Percentiles rank a stretch among this genome's conserved stretches.
These are phyloP conservation scores for Fusarium nurragi DNA, from an alignment of 2,329 filamentous ascomycete genomes.

Conservation along the genomic window DNA sequence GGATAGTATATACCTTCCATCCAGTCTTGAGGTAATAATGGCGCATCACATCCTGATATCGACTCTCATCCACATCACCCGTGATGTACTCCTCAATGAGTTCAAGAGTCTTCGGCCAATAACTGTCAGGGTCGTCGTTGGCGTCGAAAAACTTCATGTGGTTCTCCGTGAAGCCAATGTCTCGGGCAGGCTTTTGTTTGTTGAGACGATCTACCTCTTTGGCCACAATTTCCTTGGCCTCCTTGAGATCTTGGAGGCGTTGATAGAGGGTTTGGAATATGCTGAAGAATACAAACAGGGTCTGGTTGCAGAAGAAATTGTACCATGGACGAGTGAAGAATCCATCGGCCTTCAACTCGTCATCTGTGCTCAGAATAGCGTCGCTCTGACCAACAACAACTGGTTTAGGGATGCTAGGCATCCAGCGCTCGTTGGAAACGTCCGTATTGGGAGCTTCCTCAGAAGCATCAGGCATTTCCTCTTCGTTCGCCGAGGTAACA, in stretches of 20 bases:
- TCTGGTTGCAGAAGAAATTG: conserved; percentile 91
- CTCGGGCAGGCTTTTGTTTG: conserved; percentile 80
- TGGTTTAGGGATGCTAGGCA: conserved; percentile 68
- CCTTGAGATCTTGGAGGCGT: conserved; percentile 84
- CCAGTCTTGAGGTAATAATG: conserved; percentile 91
- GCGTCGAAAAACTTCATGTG: conserved; percentile 79
- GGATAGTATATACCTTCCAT: conserved; percentile 93
- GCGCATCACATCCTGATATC: conserved; percentile 89
- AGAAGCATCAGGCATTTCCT: conserved; percentile 72
- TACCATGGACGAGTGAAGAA: conserved; percentile 83
- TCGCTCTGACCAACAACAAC: conserved; percentile 63
- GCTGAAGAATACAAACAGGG: conserved; percentile 93
- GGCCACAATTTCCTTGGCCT: conserved; percentile 76
- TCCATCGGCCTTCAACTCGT: conserved; percentile 77
- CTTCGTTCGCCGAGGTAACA: conserved; percentile 77
- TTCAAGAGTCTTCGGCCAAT: conserved; percentile 85
- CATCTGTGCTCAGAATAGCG: conserved; percentile 65
- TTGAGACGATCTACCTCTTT: conserved; percentile 78
- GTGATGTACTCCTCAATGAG: conserved; percentile 88
- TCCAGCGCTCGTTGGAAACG: conserved; percentile 70
- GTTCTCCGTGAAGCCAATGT: conserved; percentile 85
- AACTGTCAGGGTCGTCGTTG: conserved; percentile 69
- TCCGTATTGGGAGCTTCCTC: conserved; percentile 70
- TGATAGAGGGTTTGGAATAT: conserved; percentile 92
- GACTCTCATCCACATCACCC: conserved; percentile 80